phyloP scores from a whole-genome alignment of 495 filamentous ascomycete species.

The Ascobolus immersus region DNA sequence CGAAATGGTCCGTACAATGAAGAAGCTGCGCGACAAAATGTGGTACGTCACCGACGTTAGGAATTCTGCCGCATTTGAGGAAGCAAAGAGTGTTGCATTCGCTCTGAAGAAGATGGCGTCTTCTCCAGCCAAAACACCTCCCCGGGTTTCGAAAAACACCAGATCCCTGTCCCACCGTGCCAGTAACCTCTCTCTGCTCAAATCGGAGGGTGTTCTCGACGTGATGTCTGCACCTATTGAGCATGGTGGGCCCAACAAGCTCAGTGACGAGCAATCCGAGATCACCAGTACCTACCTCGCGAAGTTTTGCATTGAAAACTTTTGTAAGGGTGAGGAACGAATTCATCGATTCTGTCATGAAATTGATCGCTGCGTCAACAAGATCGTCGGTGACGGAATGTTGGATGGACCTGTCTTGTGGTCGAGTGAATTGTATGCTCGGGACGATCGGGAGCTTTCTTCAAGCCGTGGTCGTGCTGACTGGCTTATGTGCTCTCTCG shows the following conservation, averaged over 20 bases:
- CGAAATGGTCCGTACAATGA: conserved; percentile 38
- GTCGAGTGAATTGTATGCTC: conserved; percentile 69
- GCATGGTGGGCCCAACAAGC: conserved; percentile 75
- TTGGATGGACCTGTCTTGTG: conserved; percentile 71
- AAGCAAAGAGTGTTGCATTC: conserved; percentile 60
- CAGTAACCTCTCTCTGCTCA: conserved; percentile 49
- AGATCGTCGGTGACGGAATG: conserved; percentile 65
- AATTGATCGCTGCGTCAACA: conserved; percentile 62
- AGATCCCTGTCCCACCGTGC: conserved; percentile 24
- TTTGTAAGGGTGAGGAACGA: conserved; percentile 83
- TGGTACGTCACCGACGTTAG: conserved; percentile 96
- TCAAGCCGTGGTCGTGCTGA: conserved; percentile 20
- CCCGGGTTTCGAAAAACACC: conserved; percentile 17
- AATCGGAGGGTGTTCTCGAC: conserved; percentile 67
- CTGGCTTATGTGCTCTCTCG: too few species aligned
- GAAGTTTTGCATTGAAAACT: conserved; percentile 63
- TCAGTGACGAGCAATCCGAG: conserved; percentile 85
- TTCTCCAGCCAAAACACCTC: conserved; percentile 23
- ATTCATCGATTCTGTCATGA: conserved; percentile 89
- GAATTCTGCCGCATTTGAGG: conserved; percentile 72
- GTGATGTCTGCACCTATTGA: conserved; percentile 59
- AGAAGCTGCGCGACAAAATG: conserved; percentile 72
- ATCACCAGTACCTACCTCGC: conserved; percentile 66
- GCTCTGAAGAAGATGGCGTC: conserved; percentile 83
- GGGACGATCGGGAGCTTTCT: conserved; percentile 54